These are phyloP conservation scores for Cutaneotrichosporon daszewskae DNA, from an alignment of 1,284 basidiomycete species.

Conservation along the genomic window DNA sequence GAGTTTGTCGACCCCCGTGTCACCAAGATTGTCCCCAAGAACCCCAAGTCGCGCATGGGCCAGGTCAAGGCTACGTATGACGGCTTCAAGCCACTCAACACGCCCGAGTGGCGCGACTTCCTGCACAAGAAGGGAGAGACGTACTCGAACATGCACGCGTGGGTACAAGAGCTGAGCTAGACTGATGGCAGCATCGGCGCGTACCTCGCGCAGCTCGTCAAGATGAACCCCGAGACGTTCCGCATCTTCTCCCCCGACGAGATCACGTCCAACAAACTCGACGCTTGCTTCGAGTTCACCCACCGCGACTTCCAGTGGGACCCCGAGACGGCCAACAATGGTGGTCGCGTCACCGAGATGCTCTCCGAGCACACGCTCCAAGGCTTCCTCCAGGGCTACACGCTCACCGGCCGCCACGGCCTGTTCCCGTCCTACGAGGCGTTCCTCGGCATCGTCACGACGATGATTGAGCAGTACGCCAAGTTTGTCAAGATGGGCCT, in stretches of 20 bases:
- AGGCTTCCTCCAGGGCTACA: slow-evolving; percentile 81
- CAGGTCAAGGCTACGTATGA: slow-evolving; percentile 55
- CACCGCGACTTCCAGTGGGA: slow-evolving; percentile 24
- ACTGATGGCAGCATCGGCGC: slow-evolving; percentile 5
- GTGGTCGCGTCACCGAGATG: slow-evolving; percentile 68
- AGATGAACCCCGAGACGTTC: slow-evolving; percentile 64
- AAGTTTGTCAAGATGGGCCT: slow-evolving; percentile 76
- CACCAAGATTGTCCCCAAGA: slow-evolving; percentile 39
- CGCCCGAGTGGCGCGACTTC: slow-evolving; percentile 62
- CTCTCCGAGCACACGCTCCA: slow-evolving; percentile 83
- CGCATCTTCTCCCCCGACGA: slow-evolving; percentile 84
- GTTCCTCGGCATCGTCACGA: slow-evolving; percentile 47
- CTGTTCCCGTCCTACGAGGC: slow-evolving; percentile 86
- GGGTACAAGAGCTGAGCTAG: slow-evolving; percentile 10
- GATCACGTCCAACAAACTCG: slow-evolving; percentile 82
- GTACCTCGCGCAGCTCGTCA: slow-evolving; percentile 51
- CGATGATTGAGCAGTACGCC: slow-evolving; percentile 61
- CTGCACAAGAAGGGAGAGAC: slow-evolving; percentile 56
- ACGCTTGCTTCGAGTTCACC: slow-evolving; percentile 66
- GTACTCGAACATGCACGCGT: slow-evolving; percentile 68
- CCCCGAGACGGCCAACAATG: slow-evolving; percentile 15
- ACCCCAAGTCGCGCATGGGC: slow-evolving; percentile 36
- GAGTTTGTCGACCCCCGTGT: slow-evolving; percentile 35
- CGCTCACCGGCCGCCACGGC: slow-evolving; percentile 61
- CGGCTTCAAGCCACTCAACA: slow-evolving; percentile 57